A percentile compares a stretch with the other conserved stretches of the same genome.
Conservation (phyloP, 176 grass and related monocot species). For the Eleusine coracana region DNA sequence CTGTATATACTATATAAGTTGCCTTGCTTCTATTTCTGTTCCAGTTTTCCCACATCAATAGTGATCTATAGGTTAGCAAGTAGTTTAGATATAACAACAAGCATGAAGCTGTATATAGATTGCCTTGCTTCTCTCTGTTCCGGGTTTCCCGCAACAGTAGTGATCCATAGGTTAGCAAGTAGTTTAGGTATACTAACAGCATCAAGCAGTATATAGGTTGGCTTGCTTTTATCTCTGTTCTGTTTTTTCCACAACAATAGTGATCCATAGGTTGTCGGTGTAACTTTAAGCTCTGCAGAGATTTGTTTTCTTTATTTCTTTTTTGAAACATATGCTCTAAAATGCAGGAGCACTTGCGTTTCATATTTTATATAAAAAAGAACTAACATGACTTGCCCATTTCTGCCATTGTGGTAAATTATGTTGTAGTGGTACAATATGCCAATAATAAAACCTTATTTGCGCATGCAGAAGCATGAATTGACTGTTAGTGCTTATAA, state of each 20-base stretch:
- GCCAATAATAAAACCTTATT: neutral
- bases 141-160: no score
- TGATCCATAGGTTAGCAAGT: neutral
- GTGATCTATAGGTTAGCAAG: neutral
- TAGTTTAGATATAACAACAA: neutral
- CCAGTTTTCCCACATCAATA: neutral
- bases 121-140: neutral
- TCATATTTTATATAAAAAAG: neutral
- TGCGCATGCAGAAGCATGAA: neutral
- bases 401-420: neutral
- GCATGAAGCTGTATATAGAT: neutral
- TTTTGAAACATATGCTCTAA: neutral
- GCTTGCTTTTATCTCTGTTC: neutral
- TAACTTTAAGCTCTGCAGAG: neutral
- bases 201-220: neutral
- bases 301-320: neutral
- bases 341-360: neutral
- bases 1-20: neutral
- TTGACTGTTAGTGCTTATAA: neutral
- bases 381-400: neutral
- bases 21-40: neutral
- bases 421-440: neutral
- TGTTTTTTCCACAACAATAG: no score
- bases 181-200: neutral
- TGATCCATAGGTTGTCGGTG: neutral